These are phyloP conservation scores for Paradendryphiella salina DNA, from an alignment of 2,329 filamentous ascomycete species.

Conservation along the genomic window DNA sequence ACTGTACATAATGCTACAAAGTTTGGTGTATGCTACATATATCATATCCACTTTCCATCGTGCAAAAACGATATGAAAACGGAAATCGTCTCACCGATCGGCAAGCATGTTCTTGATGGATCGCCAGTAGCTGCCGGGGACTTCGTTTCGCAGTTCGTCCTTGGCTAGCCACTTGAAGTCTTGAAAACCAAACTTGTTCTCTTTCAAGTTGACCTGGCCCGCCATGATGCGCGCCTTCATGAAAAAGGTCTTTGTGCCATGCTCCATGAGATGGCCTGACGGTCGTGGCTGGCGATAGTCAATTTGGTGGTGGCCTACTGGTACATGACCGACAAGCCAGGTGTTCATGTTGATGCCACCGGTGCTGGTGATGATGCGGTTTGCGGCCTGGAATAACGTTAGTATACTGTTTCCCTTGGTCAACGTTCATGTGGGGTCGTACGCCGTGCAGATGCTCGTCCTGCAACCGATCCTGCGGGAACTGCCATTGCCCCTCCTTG, in stretches of 20 bases:
- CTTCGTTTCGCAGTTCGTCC: constrained; percentile 75
- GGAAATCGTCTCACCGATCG: constrained; percentile 61
- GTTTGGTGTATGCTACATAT: neutral
- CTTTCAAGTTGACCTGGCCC: constrained; percentile 80
- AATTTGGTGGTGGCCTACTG: constrained; percentile 75
- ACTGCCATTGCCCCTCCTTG: constrained; percentile 73
- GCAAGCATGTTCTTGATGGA: constrained; percentile 81
- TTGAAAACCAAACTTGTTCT: constrained; percentile 70
- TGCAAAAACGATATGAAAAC: neutral
- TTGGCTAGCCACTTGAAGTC: constrained; percentile 94
- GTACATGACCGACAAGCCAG: constrained; percentile 91
- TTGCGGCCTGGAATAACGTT: constrained; percentile 67
- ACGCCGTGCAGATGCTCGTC: constrained; percentile 84
- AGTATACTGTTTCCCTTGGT: constrained; percentile 6
- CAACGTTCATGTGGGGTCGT: constrained; percentile 41
- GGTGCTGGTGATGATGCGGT: constrained; percentile 73
- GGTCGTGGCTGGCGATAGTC: constrained; percentile 52
- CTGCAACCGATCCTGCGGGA: constrained; percentile 72
- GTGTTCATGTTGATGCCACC: constrained; percentile 97
- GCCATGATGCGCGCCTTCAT: constrained; percentile 96
- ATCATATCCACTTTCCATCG: neutral
- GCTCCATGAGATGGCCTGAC: constrained; percentile 44
- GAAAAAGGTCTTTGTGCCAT: constrained; percentile 88
- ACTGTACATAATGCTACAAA: constrained; percentile 7
- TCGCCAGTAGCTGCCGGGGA: constrained; percentile 71